phyloP scores from a whole-genome alignment of 441 rosid species.

The Capsella rubella region DNA sequence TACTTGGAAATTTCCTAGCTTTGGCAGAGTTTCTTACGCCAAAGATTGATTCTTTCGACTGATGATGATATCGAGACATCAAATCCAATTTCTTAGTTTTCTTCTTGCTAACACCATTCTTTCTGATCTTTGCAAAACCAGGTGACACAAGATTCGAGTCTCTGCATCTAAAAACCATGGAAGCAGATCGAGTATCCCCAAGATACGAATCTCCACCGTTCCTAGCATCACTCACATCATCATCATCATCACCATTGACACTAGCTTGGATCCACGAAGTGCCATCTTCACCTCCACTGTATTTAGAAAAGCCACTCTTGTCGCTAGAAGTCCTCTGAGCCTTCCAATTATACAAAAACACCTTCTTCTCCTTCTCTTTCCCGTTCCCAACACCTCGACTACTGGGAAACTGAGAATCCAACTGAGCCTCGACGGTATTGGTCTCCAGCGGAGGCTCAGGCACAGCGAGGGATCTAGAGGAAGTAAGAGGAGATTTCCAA shows the following conservation, averaged over 20 bases:
- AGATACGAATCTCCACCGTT: slow-evolving; percentile 59
- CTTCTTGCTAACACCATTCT: slow-evolving; percentile 52
- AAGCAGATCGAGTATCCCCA: slow-evolving; percentile 54
- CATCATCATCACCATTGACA: slow-evolving; percentile 20
- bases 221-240: slow-evolving; percentile 67
- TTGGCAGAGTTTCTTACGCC: slow-evolving; percentile 43
- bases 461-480: slow-evolving; percentile 68
- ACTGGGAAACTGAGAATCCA: slow-evolving; percentile 48
- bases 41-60: slow-evolving; percentile 49
- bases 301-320: slow-evolving; percentile 45
- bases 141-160: slow-evolving; percentile 60
- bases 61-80: slow-evolving; percentile 50
- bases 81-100: slow-evolving; percentile 33
- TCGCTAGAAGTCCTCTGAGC: slow-evolving; percentile 60
- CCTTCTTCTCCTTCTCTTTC: slow-evolving; percentile 52
- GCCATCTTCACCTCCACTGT: slow-evolving; percentile 34
- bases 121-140: slow-evolving; percentile 50
- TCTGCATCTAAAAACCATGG: slow-evolving; percentile 57
- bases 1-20: slow-evolving; percentile 50
- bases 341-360: slow-evolving; percentile 87
- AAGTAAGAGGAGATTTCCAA: slow-evolving; percentile 77
- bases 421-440: slow-evolving; percentile 35
- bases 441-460: slow-evolving; percentile 27
- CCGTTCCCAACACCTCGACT: slow-evolving; percentile 16
- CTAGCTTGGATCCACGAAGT: slow-evolving; percentile 60